Base-by-base conservation (phyloP, 2,329 filamentous ascomycete species). In the Fusarium dimerum region DNA sequence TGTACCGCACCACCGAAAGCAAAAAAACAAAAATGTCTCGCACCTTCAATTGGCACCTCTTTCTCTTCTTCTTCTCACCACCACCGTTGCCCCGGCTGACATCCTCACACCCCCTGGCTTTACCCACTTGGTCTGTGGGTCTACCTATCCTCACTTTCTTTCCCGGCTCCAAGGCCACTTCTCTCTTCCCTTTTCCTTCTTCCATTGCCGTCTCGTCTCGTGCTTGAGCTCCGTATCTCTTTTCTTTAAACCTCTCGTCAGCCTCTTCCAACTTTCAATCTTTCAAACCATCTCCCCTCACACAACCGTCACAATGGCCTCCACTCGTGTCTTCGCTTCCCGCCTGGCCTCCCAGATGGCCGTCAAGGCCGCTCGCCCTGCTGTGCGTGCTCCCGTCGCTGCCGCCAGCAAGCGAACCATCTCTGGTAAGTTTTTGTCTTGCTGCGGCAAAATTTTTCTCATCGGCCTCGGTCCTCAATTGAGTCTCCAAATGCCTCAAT, bases 311-410 rank as follows among this genome's bases (percentile, higher is more conserved):
- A 84, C 83, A 90, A 92, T 92, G 88, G 86, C 88, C 76, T 85
- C 88, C 76, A 79, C 84, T 76, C 88, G 88, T 79, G 82, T 90
- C 76, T 82, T 90, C 78, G 85, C 88, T 75, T 86, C 87, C 72
- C 85, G 88, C 77, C 82, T 91, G 81, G 86, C 87, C 77, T 82
- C 85, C 73, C 83, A 87, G 78, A 87, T 88, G 84, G 84, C 86
- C 75, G 78, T 81, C 78, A 89, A 88, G 85, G 86, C 85, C 77
- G 87, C 87, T 76, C 88, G 88, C 77, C 87, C 88, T 78, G 85
- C 85, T 75, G 76, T 86, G 72, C 86, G 86, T 70, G 78, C 80
- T 70, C 79, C 81, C 72, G 70, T 85, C 68, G 78, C 80, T 74
- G 80, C 77, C 76, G 80, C 80, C 75, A 82, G 87, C 79, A 89